Conservation (phyloP, 306 rosid species). For the Biancaea sappan region DNA sequence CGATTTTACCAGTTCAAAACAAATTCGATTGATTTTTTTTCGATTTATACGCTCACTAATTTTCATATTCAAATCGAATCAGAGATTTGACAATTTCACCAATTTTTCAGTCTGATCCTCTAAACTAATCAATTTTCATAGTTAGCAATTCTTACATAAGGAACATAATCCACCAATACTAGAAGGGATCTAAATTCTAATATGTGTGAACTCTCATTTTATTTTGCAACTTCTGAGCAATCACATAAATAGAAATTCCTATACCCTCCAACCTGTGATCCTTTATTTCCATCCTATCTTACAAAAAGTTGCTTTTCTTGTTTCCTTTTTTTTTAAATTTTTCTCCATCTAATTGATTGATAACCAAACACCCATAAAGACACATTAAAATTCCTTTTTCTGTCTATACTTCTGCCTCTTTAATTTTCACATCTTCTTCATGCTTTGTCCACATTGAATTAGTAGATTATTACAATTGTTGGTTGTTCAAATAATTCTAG, state of each 20-base stretch:
- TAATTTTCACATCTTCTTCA: slow-evolving; percentile 35
- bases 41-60: too few relatives aligned
- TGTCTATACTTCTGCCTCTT: slow-evolving; percentile 23
- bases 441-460: slow-evolving; percentile 36
- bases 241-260: slow-evolving; percentile 6
- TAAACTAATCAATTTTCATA: too few relatives aligned
- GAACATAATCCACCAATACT: too few relatives aligned
- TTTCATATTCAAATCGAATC: too few relatives aligned
- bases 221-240: slow-evolving; percentile 30
- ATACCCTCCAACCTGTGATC: slow-evolving; percentile 7
- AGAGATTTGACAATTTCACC: too few relatives aligned
- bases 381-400: neutral
- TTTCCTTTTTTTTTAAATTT: neutral
- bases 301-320: slow-evolving; percentile 19
- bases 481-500: too few relatives aligned
- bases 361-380: slow-evolving; percentile 33
- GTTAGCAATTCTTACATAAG: too few relatives aligned
- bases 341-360: slow-evolving; percentile 27
- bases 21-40: too few relatives aligned
- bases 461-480: too few relatives aligned
- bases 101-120: too few relatives aligned
- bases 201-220: neutral
- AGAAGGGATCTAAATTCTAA: too few relatives aligned
- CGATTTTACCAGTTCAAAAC: too few relatives aligned
- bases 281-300: slow-evolving; percentile 31